These are phyloP conservation scores for Hymenotorrendiella dingleyae DNA, from an alignment of 2,329 filamentous ascomycete species.

Conservation along the genomic window DNA sequence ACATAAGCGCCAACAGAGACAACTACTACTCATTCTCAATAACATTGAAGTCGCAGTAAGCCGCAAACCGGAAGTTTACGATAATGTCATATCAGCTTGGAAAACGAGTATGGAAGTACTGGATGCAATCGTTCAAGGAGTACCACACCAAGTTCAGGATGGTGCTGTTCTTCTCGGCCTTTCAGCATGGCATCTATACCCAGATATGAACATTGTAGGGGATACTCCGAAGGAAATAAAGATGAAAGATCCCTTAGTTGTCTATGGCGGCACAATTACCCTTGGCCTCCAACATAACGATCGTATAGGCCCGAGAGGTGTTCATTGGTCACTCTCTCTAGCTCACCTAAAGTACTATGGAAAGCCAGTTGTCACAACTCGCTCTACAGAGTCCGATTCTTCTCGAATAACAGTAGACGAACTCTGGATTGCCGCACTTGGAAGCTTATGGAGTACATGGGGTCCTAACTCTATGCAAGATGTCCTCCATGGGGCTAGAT, in stretches of 20 bases:
- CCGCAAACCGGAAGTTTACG: slow-evolving; percentile 6
- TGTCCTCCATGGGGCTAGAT: too few relatives aligned
- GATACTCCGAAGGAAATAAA: slow-evolving; percentile 3
- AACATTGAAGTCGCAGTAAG: slow-evolving; percentile 15
- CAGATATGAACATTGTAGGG: slow-evolving; percentile 9
- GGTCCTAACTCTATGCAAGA: too few relatives aligned
- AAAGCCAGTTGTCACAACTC: slow-evolving; percentile 6
- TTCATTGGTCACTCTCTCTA: slow-evolving; percentile 2
- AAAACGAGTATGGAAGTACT: slow-evolving; percentile 11
- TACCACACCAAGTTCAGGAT: slow-evolving; percentile 7
- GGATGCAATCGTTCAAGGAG: slow-evolving; percentile 16
- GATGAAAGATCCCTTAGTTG: slow-evolving; percentile 15
- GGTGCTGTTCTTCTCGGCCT: slow-evolving; percentile 14
- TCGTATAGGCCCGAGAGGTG: slow-evolving; percentile 1
- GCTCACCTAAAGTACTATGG: slow-evolving; percentile 3
- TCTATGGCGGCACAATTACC: slow-evolving; percentile 17
- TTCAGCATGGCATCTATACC: slow-evolving; percentile 19
- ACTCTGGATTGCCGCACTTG: background rate
- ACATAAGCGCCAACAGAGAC: slow-evolving; percentile 19
- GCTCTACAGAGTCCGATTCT: background rate
- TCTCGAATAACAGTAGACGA: background rate
- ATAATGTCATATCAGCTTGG: slow-evolving; percentile 18
- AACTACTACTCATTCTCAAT: slow-evolving; percentile 23
- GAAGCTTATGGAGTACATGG: too few relatives aligned
- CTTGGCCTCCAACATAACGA: slow-evolving; percentile 9